phyloP scores from a whole-genome alignment of 225 moss, liverwort and hornwort species.

The Physcomitrium patens region DNA sequence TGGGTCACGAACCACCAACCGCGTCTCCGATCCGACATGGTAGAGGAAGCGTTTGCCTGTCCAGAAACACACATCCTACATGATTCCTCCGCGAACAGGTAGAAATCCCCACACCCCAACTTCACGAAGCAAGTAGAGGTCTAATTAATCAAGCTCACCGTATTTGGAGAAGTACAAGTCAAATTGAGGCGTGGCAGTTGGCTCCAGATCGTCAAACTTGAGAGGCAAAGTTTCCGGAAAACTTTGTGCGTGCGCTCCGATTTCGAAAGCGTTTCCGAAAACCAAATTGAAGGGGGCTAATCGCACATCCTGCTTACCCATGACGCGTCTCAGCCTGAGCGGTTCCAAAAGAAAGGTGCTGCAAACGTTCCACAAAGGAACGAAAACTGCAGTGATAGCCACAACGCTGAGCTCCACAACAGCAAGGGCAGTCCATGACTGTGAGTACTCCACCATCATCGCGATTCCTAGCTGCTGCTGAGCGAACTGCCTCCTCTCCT shows the following conservation, averaged over 20 bases:
- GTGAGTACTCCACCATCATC: too few relatives aligned
- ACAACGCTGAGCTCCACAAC: not conserved
- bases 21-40: conserved; percentile 26
- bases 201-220: conserved; percentile 11
- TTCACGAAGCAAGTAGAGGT: not conserved
- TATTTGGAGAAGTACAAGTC: conserved; percentile 23
- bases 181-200: conserved; percentile 26
- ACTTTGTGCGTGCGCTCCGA: not conserved
- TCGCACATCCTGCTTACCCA: conserved; percentile 36
- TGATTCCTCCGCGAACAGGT: too few relatives aligned
- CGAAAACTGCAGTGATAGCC: not conserved
- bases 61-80: not conserved
- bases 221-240: conserved; percentile 17
- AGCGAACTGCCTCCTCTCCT: too few relatives aligned
- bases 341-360: conserved; percentile 25
- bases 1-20: conserved; percentile 37
- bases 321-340: conserved; percentile 26
- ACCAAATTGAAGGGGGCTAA: conserved; percentile 16
- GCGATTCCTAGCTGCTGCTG: too few relatives aligned
- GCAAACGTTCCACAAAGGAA: not conserved
- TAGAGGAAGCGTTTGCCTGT: conserved; percentile 43
- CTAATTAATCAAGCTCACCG: not conserved
- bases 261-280: conserved; percentile 26
- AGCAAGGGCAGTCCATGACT: not conserved
- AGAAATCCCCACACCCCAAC: not conserved